Conservation (phyloP, 2,329 filamentous ascomycete species). For the Exophiala spinifera region DNA sequence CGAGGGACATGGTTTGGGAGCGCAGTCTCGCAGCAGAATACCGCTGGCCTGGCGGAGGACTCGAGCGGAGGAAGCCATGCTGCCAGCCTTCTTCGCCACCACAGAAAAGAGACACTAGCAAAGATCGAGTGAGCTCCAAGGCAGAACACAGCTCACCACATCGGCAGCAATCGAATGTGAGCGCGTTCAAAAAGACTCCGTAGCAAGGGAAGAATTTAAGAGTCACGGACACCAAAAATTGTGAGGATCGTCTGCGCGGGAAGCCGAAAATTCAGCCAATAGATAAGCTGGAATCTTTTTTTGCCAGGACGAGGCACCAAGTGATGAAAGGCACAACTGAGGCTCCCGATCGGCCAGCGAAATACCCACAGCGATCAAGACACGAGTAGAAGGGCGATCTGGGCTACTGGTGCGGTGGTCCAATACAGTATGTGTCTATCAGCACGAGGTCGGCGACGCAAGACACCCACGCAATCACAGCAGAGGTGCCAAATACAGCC, state of each 20-base stretch:
- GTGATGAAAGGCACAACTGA: too few species aligned
- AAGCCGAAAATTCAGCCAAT: slow-evolving; percentile 17
- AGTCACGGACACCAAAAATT: slow-evolving; percentile 21
- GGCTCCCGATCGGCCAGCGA: too few species aligned
- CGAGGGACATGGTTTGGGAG: slow-evolving; percentile 18
- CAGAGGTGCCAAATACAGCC: too few species aligned
- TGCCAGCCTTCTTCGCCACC: slow-evolving; percentile 1
- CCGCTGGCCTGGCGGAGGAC: slow-evolving; percentile 24
- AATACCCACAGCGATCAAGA: too few species aligned
- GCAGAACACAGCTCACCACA: slow-evolving; percentile 7
- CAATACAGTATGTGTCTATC: too few species aligned
- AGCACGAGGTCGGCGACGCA: too few species aligned
- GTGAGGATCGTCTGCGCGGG: slow-evolving; percentile 5
- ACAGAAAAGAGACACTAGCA: neutral
- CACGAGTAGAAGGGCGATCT: too few species aligned
- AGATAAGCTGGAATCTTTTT: slow-evolving; percentile 19
- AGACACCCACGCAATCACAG: too few species aligned
- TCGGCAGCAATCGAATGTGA: neutral
- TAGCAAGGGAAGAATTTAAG: slow-evolving; percentile 1
- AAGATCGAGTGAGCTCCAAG: neutral
- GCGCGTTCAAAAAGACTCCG: neutral
- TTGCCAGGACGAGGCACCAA: neutral
- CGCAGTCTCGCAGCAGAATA: slow-evolving; percentile 23
- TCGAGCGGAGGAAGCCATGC: slow-evolving; percentile 27
- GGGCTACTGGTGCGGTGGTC: too few species aligned